A percentile compares a stretch with the other conserved stretches of the same genome.
Conservation (phyloP, 2,329 filamentous ascomycete species). For the Paraphoma chrysanthemicola region DNA sequence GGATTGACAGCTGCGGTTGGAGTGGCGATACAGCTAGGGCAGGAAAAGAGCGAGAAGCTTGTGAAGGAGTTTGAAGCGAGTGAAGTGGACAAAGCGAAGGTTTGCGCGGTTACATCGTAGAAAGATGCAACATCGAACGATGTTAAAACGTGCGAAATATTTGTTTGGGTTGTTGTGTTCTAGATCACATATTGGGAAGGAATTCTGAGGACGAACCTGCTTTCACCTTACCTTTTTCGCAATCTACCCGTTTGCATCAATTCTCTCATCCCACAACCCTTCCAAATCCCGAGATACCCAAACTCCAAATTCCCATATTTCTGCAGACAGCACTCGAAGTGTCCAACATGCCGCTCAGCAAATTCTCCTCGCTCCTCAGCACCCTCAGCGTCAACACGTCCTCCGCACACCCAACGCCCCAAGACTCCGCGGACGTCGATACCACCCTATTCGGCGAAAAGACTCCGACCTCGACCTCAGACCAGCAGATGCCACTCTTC, state of each 20-base stretch:
- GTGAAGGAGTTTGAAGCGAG: slow-evolving; percentile 19
- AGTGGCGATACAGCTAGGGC: slow-evolving; percentile 29
- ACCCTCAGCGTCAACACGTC: not conserved
- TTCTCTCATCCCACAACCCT: not conserved
- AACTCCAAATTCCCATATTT: not conserved
- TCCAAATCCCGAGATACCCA: not conserved
- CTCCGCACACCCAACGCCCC: not conserved
- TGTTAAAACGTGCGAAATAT: too few relatives aligned
- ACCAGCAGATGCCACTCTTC: not conserved
- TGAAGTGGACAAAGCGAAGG: slow-evolving; percentile 4
- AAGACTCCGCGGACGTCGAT: not conserved
- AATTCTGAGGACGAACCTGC: not conserved
- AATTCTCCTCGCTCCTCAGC: not conserved
- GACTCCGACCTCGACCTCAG: not conserved
- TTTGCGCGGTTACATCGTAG: not conserved
- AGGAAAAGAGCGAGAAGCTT: slow-evolving; percentile 23
- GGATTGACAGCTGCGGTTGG: slow-evolving; percentile 37
- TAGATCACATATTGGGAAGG: not conserved
- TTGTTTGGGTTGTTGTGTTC: too few relatives aligned
- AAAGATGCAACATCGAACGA: not conserved
- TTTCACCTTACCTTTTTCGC: not conserved
- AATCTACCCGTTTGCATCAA: not conserved
- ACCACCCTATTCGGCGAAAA: not conserved
- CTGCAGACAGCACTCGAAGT: too few relatives aligned
- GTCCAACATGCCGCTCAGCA: too few relatives aligned